These are phyloP conservation scores for Wallacemonas sp. DNA, from an alignment of 208 protist genomes.

Conservation along the genomic window DNA sequence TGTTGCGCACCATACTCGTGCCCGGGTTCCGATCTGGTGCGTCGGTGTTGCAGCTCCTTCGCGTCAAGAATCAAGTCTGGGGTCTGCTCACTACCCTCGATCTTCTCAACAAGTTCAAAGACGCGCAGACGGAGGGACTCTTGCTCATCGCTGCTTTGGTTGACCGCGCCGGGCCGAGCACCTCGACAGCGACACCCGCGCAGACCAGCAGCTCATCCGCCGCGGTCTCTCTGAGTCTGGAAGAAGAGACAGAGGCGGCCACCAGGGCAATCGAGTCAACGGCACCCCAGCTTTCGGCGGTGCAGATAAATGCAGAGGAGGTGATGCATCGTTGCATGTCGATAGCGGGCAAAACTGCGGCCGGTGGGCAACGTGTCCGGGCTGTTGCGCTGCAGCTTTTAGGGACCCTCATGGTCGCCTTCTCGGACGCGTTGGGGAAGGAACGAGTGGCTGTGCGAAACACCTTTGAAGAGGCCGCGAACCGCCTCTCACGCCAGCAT, in stretches of 20 bases:
- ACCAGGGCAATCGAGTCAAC: too few relatives aligned
- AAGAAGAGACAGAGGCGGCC: too few relatives aligned
- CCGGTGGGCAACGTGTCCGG: constrained; percentile 19
- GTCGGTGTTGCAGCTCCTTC: constrained; percentile 10
- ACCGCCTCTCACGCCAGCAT: constrained; percentile 13
- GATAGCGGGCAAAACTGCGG: constrained; percentile 11
- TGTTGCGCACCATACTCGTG: constrained; percentile 14
- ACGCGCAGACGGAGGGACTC: constrained; percentile 35
- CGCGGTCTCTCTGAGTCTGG: too few relatives aligned
- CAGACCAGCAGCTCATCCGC: too few relatives aligned
- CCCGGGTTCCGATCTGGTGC: constrained; percentile 6
- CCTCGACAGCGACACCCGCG: constrained; percentile 1
- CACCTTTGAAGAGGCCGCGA: constrained; percentile 23
- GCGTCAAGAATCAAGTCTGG: constrained; percentile 12
- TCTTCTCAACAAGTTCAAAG: constrained; percentile 20
- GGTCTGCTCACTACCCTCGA: constrained; percentile 22
- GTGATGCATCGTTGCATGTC: constrained; percentile 27
- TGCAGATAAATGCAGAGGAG: constrained; percentile 9
- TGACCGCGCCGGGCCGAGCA: neutral
- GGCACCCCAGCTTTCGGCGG: constrained; percentile 16
- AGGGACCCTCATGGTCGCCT: constrained; percentile 8
- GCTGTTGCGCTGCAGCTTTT: constrained; percentile 29
- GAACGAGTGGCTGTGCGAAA: constrained; percentile 1
- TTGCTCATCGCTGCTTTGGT: constrained; percentile 24
- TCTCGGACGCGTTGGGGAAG: neutral